phyloP scores from a whole-genome alignment of 768 basidiomycete species.

The Amanita brunnescens region DNA sequence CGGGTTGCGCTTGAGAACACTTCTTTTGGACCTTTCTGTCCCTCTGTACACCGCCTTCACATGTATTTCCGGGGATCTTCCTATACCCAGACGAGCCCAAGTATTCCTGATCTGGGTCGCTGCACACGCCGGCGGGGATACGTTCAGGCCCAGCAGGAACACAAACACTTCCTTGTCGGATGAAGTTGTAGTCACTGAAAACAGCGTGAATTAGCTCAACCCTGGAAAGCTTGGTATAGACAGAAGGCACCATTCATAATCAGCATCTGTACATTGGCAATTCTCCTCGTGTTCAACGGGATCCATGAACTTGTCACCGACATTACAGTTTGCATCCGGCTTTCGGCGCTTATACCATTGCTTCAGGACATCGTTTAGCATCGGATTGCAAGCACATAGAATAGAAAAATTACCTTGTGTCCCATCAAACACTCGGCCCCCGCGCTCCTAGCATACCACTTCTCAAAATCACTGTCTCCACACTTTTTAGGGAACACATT shows the following conservation, averaged over 20 bases:
- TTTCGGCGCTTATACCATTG: constrained; percentile 94
- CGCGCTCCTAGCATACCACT: constrained; percentile 71
- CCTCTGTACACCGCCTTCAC: constrained; percentile 60
- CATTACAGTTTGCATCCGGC: constrained; percentile 74
- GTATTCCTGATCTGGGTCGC: constrained; percentile 50
- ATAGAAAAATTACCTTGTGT: constrained; percentile 56
- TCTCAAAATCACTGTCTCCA: constrained; percentile 62
- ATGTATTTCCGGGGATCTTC: constrained; percentile 89
- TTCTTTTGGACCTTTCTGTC: constrained; percentile 64
- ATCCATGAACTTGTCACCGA: constrained; percentile 84
- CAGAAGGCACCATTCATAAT: constrained; percentile 79
- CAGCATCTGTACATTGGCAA: constrained; percentile 78
- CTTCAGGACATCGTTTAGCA: constrained; percentile 26
- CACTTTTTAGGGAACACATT: constrained; percentile 64
- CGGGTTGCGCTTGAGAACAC: constrained; percentile 77
- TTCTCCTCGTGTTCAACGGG: constrained; percentile 76
- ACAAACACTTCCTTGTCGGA: constrained; percentile 67
- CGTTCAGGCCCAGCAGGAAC: constrained; percentile 83
- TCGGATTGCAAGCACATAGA: not conserved
- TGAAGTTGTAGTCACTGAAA: constrained; percentile 80
- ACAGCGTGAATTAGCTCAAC: constrained; percentile 3
- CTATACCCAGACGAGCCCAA: constrained; percentile 88
- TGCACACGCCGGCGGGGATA: constrained; percentile 70
- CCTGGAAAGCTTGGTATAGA: not conserved
- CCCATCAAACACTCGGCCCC: constrained; percentile 86